Evolutionary conservation across 2,329 filamentous ascomycete genomes (phyloP), one percentile per base, ranked within the genome.

Genomic region (Apiospora pterosperma): DNA sequence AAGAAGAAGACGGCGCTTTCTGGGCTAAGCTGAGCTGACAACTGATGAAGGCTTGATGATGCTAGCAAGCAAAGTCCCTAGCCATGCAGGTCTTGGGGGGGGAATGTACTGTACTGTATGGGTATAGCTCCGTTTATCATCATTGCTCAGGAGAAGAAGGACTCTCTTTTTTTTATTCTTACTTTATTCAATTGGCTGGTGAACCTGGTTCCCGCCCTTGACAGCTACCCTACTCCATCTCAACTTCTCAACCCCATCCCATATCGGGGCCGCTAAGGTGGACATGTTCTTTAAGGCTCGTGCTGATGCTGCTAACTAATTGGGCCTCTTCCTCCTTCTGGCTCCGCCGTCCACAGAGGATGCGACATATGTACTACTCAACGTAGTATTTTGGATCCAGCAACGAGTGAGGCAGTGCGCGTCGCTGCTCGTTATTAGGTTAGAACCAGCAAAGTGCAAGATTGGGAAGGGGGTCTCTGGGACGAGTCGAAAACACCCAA

Each of bases 201-300:
- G 25, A 34, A 25, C 25, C 25, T 55, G 48, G 48, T 34, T 55
- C 48, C 48, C 48, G 48, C 34, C 48, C 48, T 55, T 55, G 48
- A 55, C 48, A 55, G 34, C 28, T 55, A 12, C 48, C 48, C 19
- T 55, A 28, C 48, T 55, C 48, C 48, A 55, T 55, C 48, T 55
- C 48, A 55, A 55, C 48, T 28, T 55, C 48, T 55, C 48, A 55
- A 55, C 48, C 48, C 48, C 48, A 55, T 55, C 48, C 48, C 48
- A 34, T 55, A 55, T 55, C 34, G 48, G 48, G 48, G 48, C 48
- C 34, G n/a, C n/a, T n/a, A n/a, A n/a, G n/a, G n/a, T n/a, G n/a
- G 34, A 55, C 38, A 41, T 10, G 28, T 28, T 28, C 4, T 55
- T n/a, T 34, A 34, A 55, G 48, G 48, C 48, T 55, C 48, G 48